Evolutionary conservation across 306 rosid genomes (phyloP).

Genomic region (Oxytropis ochrocephala): DNA sequence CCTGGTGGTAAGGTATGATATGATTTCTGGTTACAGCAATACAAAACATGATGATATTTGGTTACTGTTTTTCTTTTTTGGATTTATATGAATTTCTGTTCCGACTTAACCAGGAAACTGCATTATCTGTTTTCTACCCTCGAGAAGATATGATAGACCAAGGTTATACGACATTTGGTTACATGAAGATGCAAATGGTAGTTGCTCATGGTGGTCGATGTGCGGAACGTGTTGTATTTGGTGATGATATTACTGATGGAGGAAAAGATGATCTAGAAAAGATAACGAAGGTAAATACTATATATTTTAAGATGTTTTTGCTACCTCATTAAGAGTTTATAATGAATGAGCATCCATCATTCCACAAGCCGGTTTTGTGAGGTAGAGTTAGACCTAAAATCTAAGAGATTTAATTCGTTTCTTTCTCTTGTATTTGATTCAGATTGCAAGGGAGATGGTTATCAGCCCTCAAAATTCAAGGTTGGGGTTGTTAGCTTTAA

Average conservation of each 20-base stretch:
- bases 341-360: no score
- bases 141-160: constrained; percentile 95
- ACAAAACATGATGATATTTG: constrained; percentile 8
- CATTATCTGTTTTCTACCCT: constrained; percentile 85
- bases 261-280: constrained; percentile 88
- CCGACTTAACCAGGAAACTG: constrained; percentile 67
- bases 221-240: constrained; percentile 74
- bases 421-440: constrained; percentile 24
- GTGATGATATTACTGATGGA: constrained; percentile 87
- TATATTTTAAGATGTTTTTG: not conserved
- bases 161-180: constrained; percentile 95
- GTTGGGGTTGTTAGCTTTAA: constrained; percentile 73
- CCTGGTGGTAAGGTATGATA: constrained; percentile 94
- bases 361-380: no score
- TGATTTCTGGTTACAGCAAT: constrained; percentile 21
- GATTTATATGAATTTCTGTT: constrained; percentile 20
- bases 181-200: constrained; percentile 94
- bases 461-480: constrained; percentile 90
- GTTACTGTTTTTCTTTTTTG: not conserved
- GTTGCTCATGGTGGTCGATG: constrained; percentile 98
- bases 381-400: no score
- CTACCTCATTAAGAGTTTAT: no score
- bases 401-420: not conserved
- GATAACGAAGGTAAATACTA: constrained; percentile 70
- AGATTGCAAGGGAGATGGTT: constrained; percentile 98